Evolutionary conservation across 2,329 filamentous ascomycete species (phyloP).

Genomic region (Colletotrichum orchidophilum): DNA sequence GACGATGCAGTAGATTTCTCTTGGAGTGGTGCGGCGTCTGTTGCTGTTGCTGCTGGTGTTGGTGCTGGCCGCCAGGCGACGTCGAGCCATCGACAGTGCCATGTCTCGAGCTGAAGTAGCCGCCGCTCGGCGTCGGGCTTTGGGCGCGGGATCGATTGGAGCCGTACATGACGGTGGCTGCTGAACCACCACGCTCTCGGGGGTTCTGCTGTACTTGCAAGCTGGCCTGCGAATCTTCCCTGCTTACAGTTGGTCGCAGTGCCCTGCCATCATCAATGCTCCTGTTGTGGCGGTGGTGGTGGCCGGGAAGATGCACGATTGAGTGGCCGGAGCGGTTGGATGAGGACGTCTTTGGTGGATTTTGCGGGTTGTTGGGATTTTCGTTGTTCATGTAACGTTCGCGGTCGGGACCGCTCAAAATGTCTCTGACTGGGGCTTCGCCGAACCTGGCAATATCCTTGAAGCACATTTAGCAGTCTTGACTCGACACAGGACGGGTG

Average conservation of each 20-base stretch:
- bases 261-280: constrained; percentile 73
- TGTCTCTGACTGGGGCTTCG: constrained; percentile 78
- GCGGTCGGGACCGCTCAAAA: constrained; percentile 74
- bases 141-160: constrained; percentile 68
- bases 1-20: constrained; percentile 60
- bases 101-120: constrained; percentile 59
- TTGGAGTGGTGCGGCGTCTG: constrained; percentile 48
- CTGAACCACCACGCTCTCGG: constrained; percentile 63
- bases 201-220: constrained; percentile 46
- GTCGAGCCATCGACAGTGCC: constrained; percentile 62
- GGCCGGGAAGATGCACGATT: constrained; percentile 72
- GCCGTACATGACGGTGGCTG: constrained; percentile 52
- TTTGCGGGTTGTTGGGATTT: constrained; percentile 49
- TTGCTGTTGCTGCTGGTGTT: constrained; percentile 45
- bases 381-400: constrained; percentile 69
- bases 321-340: constrained; percentile 68
- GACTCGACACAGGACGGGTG: constrained; percentile 23
- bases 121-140: constrained; percentile 83
- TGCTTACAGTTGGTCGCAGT: constrained; percentile 76
- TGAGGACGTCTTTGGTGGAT: constrained; percentile 69
- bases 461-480: constrained; percentile 32
- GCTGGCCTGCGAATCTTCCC: constrained; percentile 74
- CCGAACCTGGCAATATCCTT: constrained; percentile 81
- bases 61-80: constrained; percentile 56
- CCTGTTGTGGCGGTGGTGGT: constrained; percentile 74